Evolutionary conservation across 176 grass and related monocot genomes (phyloP).

Genomic region (Phoenix roebelenii): DNA sequence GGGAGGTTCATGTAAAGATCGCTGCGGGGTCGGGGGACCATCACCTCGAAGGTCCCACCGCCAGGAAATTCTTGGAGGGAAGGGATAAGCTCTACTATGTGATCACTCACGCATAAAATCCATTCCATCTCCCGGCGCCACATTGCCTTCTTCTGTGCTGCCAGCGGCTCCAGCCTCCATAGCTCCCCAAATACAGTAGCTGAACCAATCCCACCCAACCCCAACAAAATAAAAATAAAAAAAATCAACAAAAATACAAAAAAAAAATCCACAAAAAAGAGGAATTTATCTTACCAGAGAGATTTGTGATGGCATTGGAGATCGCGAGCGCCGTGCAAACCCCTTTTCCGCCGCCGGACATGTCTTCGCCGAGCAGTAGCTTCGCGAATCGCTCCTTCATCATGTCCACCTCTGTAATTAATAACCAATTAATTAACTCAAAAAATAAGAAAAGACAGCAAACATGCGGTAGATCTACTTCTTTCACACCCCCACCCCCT

Average conservation of each 20-base stretch:
- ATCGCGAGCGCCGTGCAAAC: slow-evolving; percentile 72
- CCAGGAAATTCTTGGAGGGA: slow-evolving; percentile 51
- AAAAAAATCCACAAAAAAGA: not conserved
- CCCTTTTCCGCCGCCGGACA: slow-evolving; percentile 83
- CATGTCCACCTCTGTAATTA: slow-evolving; percentile 45
- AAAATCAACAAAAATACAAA: slow-evolving; percentile 16
- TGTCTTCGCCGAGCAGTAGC: slow-evolving; percentile 89
- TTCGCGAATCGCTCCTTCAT: slow-evolving; percentile 83
- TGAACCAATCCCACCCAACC: slow-evolving; percentile 8
- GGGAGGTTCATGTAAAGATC: slow-evolving; percentile 88
- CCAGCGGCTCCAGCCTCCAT: slow-evolving; percentile 63
- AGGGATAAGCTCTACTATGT: slow-evolving; percentile 79
- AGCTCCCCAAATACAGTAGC: slow-evolving; percentile 83
- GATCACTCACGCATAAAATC: slow-evolving; percentile 67
- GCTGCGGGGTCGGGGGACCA: slow-evolving; percentile 53
- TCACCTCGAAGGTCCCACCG: slow-evolving; percentile 56
- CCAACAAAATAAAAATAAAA: not conserved
- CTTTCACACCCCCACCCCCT: not conserved
- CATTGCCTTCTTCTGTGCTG: slow-evolving; percentile 56
- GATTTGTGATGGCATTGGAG: slow-evolving; percentile 94
- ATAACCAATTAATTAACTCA: not conserved
- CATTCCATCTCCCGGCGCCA: slow-evolving; percentile 90
- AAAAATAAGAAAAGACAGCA: not conserved
- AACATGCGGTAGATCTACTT: not conserved
- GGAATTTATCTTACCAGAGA: slow-evolving; percentile 40